Evolutionary conservation across 768 basidiomycete species (phyloP), one percentile per base, ranked within the genome.

Genomic region (Suillus subaureus): DNA sequence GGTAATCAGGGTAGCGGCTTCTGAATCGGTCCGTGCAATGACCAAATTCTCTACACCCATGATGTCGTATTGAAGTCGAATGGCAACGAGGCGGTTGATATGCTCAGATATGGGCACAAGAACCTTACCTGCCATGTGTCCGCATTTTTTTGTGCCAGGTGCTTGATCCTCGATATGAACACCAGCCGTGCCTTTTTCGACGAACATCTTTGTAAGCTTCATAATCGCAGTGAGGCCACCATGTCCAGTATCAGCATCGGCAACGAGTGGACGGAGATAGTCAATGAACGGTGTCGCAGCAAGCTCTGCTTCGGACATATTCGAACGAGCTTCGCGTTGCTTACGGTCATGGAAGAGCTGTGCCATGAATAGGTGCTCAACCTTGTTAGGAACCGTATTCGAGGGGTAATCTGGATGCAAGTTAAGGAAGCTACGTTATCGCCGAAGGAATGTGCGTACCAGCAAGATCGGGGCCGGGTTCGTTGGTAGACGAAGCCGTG

Each of bases 311-410:
- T 92, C 88, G 31, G 89, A 81, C 81, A 96, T 75, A 67, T 73
- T 81, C 0, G 90, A 87, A 28, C 94, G 91, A 8, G 82, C 86
- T 74, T 95, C 92, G 63, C 88, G 89, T 77, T 99, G 97, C 79
- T 97, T 99, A 69, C 97, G 91, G 81, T 99, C 97, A 77, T 99
- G 97, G 89, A 99, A 99, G 51, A 99, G 89, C 76, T 99, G 97
- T 0, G 97, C 97, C 84, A 91, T 87, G 87, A 99, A 99, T 62
- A 99, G 85, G 69, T 99, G 97, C 77, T 98, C 94, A 68, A 99
- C 97, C 84, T 98, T 98, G 85, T 94, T 94, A 2, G 97, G 97
- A 1, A 99, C 97, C 26, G 97, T 99, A 83, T 99, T 98, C 60
- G 93, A 97, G 2, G 97, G 97, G 80, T 99, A 98, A 78, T 98